phyloP scores from a whole-genome alignment of 179 eudicot genomes.

The Amaranthus tricolor region DNA sequence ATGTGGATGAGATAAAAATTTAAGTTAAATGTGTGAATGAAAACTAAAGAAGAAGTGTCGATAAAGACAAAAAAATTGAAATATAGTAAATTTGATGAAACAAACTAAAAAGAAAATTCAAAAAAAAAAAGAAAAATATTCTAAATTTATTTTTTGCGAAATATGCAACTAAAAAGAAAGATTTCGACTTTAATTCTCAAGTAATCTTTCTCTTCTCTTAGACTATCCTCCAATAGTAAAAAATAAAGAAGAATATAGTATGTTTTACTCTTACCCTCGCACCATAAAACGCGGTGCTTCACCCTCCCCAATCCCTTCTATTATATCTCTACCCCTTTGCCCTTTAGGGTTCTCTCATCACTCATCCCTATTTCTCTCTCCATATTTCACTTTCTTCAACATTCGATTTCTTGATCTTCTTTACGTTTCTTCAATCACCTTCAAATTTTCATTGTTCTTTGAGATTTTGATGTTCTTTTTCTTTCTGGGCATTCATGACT shows the following conservation, averaged over 20 bases:
- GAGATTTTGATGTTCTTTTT: background rate
- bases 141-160: too few species aligned
- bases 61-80: too few species aligned
- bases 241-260: background rate
- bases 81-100: too few species aligned
- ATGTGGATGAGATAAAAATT: too few species aligned
- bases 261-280: background rate
- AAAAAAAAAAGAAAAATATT: too few species aligned
- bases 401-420: background rate
- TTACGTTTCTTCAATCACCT: background rate
- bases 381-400: background rate
- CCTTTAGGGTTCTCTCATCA: slow-evolving; percentile 34
- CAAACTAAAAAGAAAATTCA: too few species aligned
- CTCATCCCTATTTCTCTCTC: slow-evolving; percentile 13
- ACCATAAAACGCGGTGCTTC: slow-evolving; percentile 41
- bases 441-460: background rate
- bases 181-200: background rate
- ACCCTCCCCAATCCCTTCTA: slow-evolving; percentile 18
- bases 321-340: slow-evolving; percentile 7
- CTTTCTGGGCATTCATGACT: background rate
- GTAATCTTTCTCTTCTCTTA: background rate
- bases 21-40: too few species aligned
- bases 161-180: background rate
- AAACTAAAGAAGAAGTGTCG: too few species aligned
- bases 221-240: too few species aligned